phyloP scores from a whole-genome alignment of 768 basidiomycete species.

The Dioszegia aurantiaca region DNA sequence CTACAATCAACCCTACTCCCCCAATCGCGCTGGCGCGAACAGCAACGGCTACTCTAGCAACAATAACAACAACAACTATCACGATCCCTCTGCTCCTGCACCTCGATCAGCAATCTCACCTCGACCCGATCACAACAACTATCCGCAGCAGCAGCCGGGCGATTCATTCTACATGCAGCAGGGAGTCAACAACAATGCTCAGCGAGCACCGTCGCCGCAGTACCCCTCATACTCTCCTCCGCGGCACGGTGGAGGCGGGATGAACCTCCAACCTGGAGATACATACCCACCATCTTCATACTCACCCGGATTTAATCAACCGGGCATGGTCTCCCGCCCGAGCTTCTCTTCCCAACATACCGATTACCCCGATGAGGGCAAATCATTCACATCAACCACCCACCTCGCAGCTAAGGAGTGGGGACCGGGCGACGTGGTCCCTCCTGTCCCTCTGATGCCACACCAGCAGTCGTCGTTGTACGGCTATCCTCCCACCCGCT shows the following conservation, averaged over 20 bases:
- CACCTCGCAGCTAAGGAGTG: conserved; percentile 44
- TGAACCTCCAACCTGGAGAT: conserved; percentile 7
- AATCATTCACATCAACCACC: conserved; percentile 40
- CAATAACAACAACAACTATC: conserved; percentile 4
- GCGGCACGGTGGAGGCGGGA: background rate
- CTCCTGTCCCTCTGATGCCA: conserved; percentile 18
- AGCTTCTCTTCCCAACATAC: conserved; percentile 14
- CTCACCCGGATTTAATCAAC: conserved; percentile 23
- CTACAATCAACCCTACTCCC: conserved; percentile 9
- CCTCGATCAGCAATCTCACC: background rate
- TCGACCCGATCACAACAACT: background rate
- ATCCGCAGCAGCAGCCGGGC: conserved; percentile 1
- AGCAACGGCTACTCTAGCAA: background rate
- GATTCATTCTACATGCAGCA: conserved; percentile 5
- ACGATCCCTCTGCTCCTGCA: background rate
- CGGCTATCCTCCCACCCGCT: conserved; percentile 24
- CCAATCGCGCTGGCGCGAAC: conserved; percentile 11
- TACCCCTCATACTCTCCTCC: conserved; percentile 9
- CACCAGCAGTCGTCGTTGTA: conserved; percentile 15
- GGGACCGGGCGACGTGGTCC: conserved; percentile 33
- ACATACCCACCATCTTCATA: conserved; percentile 9
- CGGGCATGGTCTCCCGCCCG: conserved; percentile 10
- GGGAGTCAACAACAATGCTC: conserved; percentile 4
- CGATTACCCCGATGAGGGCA: conserved; percentile 38
- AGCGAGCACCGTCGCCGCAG: conserved; percentile 14